Base-by-base conservation (phyloP, 352 stramenopile species). In the Phytophthora citricola region DNA sequence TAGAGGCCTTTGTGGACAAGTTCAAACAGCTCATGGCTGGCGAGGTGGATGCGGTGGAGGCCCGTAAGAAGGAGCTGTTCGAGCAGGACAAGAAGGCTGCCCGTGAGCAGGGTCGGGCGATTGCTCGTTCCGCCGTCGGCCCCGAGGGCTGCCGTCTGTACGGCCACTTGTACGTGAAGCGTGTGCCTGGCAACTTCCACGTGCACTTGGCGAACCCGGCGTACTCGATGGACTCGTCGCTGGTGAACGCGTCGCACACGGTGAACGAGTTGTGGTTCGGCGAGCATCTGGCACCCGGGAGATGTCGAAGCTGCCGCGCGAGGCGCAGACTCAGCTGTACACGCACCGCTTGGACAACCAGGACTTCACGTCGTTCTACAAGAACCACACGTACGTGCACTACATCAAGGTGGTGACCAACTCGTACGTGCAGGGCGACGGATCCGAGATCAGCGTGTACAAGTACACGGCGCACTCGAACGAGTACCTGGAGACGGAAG, bases 371-470 rank as follows among this genome's bases (percentile, higher is more conserved):
- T 97, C 91, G 22, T 88, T 88, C 53, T 83, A 96, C 68, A 95
- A 97, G 71, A 98, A 99, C 79, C 91, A 98, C 77, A 98, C 97
- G 60, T 98, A 98, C 69, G 96, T 99, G 82, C 97, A 99, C 80
- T 99, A 99, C 86, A 98, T 99, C 68, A 99, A 99, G 79, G 96
- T 99, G 26, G 94, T 98, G 67, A 98, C 94, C 8, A 98, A 95
- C 76, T 71, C 83, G 76, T 95, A 95, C 68, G 73, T 97, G 45
- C 84, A 98, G 56, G 73, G 59, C 54, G 80, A 83, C 41, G 75
- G 64, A 3, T 64, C 71, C 46, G 61, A 71, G 31, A 68, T 94
- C 67, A 89, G 83, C 43, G 69, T 95, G 53, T 96, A 95, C 87
- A 94, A 95, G 82, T 96, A 96, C 86, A 96, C 89, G 63, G 87